phyloP scores from a whole-genome alignment of 2,329 filamentous ascomycete species.

The Fusarium oligoseptatum region DNA sequence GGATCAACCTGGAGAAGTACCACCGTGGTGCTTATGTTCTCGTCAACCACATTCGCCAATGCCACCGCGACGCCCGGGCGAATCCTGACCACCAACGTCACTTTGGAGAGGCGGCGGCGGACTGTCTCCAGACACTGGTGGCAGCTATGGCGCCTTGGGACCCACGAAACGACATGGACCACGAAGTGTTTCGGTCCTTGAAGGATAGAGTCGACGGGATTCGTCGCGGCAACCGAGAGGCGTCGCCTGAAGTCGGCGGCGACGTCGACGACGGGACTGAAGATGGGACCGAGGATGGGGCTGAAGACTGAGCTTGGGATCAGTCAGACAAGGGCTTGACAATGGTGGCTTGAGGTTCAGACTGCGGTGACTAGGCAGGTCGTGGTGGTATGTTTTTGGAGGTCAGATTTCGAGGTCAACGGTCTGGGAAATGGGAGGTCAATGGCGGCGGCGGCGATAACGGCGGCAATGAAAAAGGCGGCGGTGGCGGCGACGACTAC shows the following conservation, averaged over 20 bases:
- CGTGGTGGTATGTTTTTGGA: background rate
- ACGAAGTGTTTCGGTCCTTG: background rate
- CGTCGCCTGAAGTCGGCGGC: background rate
- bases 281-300: background rate
- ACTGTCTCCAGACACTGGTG: background rate
- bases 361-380: background rate
- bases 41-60: background rate
- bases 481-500: no score
- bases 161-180: background rate
- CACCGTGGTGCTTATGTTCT: background rate
- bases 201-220: background rate
- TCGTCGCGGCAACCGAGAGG: background rate
- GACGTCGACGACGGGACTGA: background rate
- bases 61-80: background rate
- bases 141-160: background rate
- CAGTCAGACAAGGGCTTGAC: background rate
- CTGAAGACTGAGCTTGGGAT: background rate
- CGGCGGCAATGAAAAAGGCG: no score
- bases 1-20: rapidly evolving
- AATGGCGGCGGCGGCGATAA: no score
- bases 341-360: rapidly evolving
- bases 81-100: background rate
- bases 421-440: no score
- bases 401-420: background rate
- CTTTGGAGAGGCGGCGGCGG: background rate